Conservation (phyloP, 192 early-diverging fungal genomes). For the Neocallimastix lanati region DNA sequence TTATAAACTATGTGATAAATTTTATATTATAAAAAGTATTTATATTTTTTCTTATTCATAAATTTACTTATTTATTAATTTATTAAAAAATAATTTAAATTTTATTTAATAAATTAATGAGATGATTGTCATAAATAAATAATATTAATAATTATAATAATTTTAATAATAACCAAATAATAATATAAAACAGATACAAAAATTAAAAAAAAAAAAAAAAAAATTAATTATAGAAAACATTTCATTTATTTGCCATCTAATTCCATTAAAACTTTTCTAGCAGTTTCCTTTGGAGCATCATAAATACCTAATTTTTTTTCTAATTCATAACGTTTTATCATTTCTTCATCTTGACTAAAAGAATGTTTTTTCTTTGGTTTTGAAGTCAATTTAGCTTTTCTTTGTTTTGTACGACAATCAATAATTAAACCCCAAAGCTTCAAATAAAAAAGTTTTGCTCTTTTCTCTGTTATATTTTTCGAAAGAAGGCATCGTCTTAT, state of each 20-base stretch:
- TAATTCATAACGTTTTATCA: not conserved
- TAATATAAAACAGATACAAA: too few species aligned
- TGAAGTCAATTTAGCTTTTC: conserved; percentile 3
- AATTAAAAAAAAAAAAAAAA: too few species aligned
- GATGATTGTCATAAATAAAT: too few species aligned
- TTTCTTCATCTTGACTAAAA: not conserved
- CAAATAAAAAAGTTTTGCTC: conserved; percentile 20
- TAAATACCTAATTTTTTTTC: not conserved
- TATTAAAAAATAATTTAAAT: too few species aligned
- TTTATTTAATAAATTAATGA: too few species aligned
- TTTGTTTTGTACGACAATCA: conserved; percentile 7
- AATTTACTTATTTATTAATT: too few species aligned
- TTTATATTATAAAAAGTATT: too few species aligned
- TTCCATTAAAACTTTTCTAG: not conserved
- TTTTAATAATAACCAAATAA: too few species aligned
- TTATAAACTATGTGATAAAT: too few species aligned
- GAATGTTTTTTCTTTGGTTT: not conserved
- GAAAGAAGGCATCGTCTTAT: conserved; percentile 13
- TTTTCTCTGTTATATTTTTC: conserved; percentile 9
- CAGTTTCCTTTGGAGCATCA: not conserved
- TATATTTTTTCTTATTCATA: too few species aligned
- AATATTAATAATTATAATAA: too few species aligned
- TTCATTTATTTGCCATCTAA: not conserved
- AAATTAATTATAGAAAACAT: too few species aligned
- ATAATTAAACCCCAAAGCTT: conserved; percentile 15